phyloP scores from a whole-genome alignment of 1,139 yeast genomes.

The Spathaspora sp. region DNA sequence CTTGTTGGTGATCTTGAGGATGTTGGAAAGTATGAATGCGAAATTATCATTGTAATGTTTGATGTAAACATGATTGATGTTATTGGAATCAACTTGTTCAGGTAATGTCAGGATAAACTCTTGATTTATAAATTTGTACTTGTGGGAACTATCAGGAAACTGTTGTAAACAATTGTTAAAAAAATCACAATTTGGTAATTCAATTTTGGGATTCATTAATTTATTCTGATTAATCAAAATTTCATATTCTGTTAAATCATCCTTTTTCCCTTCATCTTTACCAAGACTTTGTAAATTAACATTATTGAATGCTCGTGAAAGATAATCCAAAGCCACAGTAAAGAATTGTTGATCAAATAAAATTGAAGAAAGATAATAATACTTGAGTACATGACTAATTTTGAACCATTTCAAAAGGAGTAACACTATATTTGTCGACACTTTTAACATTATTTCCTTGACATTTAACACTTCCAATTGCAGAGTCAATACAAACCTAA shows the following conservation, averaged over 20 bases:
- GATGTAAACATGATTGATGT: constrained; percentile 29
- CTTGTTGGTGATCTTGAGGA: constrained; percentile 45
- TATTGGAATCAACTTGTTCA: constrained; percentile 25
- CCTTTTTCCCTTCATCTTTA: constrained; percentile 13
- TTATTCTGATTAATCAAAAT: constrained; percentile 36
- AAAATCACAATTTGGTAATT: constrained; percentile 40
- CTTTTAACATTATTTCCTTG: constrained; percentile 66
- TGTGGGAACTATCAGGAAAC: constrained; percentile 13
- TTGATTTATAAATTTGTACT: constrained; percentile 31
- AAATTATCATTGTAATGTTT: constrained; percentile 40
- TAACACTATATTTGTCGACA: constrained; percentile 54
- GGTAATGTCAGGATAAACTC: constrained; percentile 27
- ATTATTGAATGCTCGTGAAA: constrained; percentile 41
- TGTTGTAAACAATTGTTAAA: constrained; percentile 40
- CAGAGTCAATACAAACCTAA: constrained; percentile 30
- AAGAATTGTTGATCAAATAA: constrained; percentile 73
- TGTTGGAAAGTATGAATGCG: constrained; percentile 44
- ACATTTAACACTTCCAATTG: constrained; percentile 57
- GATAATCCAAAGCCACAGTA: constrained; percentile 37
- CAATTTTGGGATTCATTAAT: constrained; percentile 47
- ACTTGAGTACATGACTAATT: constrained; percentile 71
- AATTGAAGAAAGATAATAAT: constrained; percentile 69
- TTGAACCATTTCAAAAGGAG: constrained; percentile 76
- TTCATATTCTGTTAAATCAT: constrained; percentile 37
- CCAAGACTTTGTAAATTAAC: constrained; percentile 27